These are phyloP conservation scores for Ambrosia artemisiifolia DNA, from an alignment of 129 eudicot species.

Conservation along the genomic window DNA sequence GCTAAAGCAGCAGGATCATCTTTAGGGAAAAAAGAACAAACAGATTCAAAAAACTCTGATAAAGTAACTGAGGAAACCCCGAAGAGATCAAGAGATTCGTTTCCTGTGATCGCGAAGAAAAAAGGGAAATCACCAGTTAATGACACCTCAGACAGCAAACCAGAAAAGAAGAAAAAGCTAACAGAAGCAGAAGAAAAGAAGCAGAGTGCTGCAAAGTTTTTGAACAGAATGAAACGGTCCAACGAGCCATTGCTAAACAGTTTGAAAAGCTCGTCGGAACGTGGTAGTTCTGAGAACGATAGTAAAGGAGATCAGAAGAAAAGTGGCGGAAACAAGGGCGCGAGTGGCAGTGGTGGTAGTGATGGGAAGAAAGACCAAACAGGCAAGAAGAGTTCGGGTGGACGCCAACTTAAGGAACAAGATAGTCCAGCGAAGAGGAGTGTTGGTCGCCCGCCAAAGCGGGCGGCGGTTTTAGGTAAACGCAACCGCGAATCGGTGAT, in stretches of 20 bases:
- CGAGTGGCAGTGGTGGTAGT: slow-evolving; percentile 20
- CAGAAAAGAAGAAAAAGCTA: slow-evolving; percentile 41
- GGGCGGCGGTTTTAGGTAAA: slow-evolving; percentile 48
- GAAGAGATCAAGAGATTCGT: slow-evolving; percentile 45
- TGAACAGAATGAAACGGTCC: slow-evolving; percentile 49
- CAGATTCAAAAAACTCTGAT: slow-evolving; percentile 32
- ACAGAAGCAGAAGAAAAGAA: slow-evolving; percentile 44
- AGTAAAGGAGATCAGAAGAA: slow-evolving; percentile 32
- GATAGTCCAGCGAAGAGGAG: slow-evolving; percentile 51
- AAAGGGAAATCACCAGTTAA: slow-evolving; percentile 32
- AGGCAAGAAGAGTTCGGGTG: slow-evolving; percentile 24
- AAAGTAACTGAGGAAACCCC: slow-evolving; percentile 35
- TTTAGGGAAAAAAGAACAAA: slow-evolving; percentile 41
- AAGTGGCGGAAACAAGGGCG: slow-evolving; percentile 34
- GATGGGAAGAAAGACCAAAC: slow-evolving; percentile 45
- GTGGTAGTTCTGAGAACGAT: slow-evolving; percentile 32
- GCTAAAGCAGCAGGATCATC: slow-evolving; percentile 47
- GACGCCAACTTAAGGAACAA: slow-evolving; percentile 42
- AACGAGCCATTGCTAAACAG: slow-evolving; percentile 35
- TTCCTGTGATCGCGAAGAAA: slow-evolving; percentile 34
- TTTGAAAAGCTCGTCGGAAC: slow-evolving; percentile 35
- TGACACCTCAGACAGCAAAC: slow-evolving; percentile 31
- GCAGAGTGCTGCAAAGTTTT: slow-evolving; percentile 52
- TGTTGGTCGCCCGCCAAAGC: slow-evolving; percentile 64
- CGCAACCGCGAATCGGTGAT: slow-evolving; percentile 41